These are phyloP conservation scores for Ganoderma leucocontextum DNA, from an alignment of 1,284 basidiomycete species.

Conservation along the genomic window DNA sequence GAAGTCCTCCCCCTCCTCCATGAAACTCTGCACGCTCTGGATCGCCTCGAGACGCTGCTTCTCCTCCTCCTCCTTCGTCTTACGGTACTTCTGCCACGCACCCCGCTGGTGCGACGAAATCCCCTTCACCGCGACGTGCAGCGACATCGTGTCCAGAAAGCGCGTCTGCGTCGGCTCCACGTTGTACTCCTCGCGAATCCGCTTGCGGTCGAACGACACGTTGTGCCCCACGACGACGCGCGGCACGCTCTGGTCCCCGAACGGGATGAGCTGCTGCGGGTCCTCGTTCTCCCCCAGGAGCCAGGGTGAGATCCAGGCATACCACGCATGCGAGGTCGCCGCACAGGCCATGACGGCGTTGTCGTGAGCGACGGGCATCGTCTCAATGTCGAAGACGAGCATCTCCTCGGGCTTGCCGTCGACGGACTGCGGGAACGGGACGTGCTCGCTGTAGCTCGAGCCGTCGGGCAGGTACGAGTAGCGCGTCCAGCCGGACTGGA, in stretches of 20 bases:
- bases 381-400: slow-evolving; percentile 95
- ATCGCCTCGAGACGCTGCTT: slow-evolving; percentile 67
- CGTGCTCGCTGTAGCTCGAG: slow-evolving; percentile 69
- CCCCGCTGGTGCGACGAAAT: slow-evolving; percentile 96
- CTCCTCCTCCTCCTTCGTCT: slow-evolving; percentile 61
- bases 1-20: slow-evolving; percentile 56
- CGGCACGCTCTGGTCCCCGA: slow-evolving; percentile 62
- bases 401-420: slow-evolving; percentile 72
- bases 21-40: slow-evolving; percentile 59
- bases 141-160: slow-evolving; percentile 94
- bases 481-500: slow-evolving; percentile 90
- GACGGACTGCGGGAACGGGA: slow-evolving; percentile 63
- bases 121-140: slow-evolving; percentile 94
- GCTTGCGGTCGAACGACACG: slow-evolving; percentile 91
- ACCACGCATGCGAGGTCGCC: slow-evolving; percentile 87
- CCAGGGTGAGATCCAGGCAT: slow-evolving; percentile 96
- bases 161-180: slow-evolving; percentile 77
- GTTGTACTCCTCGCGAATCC: slow-evolving; percentile 88
- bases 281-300: slow-evolving; percentile 75
- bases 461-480: slow-evolving; percentile 77
- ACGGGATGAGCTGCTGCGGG: slow-evolving; percentile 79
- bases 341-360: slow-evolving; percentile 94
- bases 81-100: slow-evolving; percentile 89
- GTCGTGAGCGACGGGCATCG: slow-evolving; percentile 83
- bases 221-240: slow-evolving; percentile 93